Evolutionary conservation across 2,329 filamentous ascomycete species (phyloP), one percentile per base, ranked within the genome.

Genomic region (Verruconis gallopava): DNA sequence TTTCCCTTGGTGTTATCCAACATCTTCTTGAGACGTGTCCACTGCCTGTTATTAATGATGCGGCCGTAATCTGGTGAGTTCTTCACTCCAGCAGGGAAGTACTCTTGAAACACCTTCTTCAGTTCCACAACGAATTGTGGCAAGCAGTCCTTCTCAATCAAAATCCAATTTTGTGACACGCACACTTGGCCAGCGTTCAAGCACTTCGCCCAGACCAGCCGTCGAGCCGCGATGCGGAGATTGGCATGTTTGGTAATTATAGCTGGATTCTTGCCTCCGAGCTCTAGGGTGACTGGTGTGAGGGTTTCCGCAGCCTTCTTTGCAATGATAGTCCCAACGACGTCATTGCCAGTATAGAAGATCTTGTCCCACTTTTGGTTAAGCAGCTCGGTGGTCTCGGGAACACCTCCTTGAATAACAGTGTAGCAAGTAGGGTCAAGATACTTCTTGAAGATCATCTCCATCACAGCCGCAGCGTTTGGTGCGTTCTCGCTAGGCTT

Each of bases 311-410:
- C 67, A 1, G 66, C 67, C 54, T 69, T 69, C 60, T 69, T 68
- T 12, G 67, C 64, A 44, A 71, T 67, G 50, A 71, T 71, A 17
- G 55, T 68, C 37, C 84, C 91, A 14, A 95, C 85, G 20, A 58
- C 66, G 40, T 73, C 72, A 53, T 77, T 79, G 42, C 91, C 91
- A 1, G 91, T 98, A 67, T 94, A 98, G 68, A 91, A 88, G 55
- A 98, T 93, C 73, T 95, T 96, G 66, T 93, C 88, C 81, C 88
- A 98, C 61, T 89, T 89, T 66, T 86, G 76, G 44, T 89, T 77
- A 22, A 98, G 72, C 35, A 96, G 66, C 11, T 77, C 78, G 36
- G 82, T 85, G 3, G 82, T 86, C 68, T 94, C 85, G 11, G 79
- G 71, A 15, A 94, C 64, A 20, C 68, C 78, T 46, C 91, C 91